Conservation (phyloP, 352 stramenopile species). For the Phytophthora pisi region DNA sequence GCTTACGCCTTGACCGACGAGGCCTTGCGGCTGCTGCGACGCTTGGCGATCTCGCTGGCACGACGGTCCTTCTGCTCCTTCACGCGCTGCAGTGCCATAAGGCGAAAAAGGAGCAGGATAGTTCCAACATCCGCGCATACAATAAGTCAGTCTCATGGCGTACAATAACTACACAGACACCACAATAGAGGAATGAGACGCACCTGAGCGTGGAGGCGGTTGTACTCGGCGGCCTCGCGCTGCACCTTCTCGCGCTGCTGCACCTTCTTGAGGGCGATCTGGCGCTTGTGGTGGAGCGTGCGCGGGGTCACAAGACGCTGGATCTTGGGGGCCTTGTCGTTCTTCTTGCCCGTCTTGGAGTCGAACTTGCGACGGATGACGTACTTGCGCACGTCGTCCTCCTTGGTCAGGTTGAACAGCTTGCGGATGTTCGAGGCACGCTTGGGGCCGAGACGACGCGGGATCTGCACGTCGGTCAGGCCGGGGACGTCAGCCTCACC, state of each 20-base stretch:
- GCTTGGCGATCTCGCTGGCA: conserved; percentile 98
- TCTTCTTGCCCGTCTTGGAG: conserved; percentile 98
- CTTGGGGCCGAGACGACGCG: conserved; percentile 99
- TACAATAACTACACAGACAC: not conserved
- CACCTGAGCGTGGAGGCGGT: conserved; percentile 95
- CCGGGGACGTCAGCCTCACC: conserved; percentile 96
- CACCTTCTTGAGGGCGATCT: conserved; percentile 87
- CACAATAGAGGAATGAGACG: conserved; percentile 26
- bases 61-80: conserved; percentile 98
- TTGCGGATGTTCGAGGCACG: conserved; percentile 99
- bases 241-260: conserved; percentile 91
- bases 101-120: conserved; percentile 91
- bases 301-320: conserved; percentile 99
- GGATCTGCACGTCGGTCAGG: conserved; percentile 96
- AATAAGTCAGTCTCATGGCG: conserved; percentile 44
- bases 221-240: conserved; percentile 96
- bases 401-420: conserved; percentile 99
- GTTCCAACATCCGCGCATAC: conserved; percentile 43
- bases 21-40: conserved; percentile 96
- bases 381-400: conserved; percentile 99
- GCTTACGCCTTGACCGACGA: conserved; percentile 92
- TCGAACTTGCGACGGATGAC: conserved; percentile 99
- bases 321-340: conserved; percentile 99
- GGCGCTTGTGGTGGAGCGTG: conserved; percentile 96
- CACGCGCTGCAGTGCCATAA: conserved; percentile 96